These are phyloP conservation scores for Candida silvatica DNA, from an alignment of 805 yeast species.

Conservation along the genomic window DNA sequence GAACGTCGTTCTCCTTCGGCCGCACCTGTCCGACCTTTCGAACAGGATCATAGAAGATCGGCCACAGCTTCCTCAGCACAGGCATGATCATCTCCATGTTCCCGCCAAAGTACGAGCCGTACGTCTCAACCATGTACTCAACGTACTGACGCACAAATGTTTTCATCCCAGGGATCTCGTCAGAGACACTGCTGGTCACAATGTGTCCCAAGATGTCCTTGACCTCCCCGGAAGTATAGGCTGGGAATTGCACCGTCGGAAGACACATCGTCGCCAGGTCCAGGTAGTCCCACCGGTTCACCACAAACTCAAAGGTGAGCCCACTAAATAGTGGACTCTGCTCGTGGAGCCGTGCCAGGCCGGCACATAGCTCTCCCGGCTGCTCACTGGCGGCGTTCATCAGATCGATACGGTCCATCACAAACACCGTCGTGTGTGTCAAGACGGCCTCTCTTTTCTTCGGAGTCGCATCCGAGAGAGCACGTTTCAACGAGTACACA, in stretches of 20 bases:
- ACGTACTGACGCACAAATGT: constrained; percentile 24
- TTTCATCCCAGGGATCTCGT: constrained; percentile 8
- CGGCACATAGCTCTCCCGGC: constrained; percentile 30
- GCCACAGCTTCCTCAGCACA: constrained; percentile 22
- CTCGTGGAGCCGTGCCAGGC: constrained; percentile 36
- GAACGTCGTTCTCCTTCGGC: constrained; percentile 18
- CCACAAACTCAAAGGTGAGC: constrained; percentile 31
- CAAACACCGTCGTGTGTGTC: constrained; percentile 19
- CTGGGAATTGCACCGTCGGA: constrained; percentile 32
- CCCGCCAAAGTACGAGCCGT: constrained; percentile 35
- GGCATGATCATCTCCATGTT: constrained; percentile 29
- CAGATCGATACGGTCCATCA: constrained; percentile 37
- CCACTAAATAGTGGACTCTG: constrained; percentile 23
- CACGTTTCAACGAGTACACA: constrained; percentile 27
- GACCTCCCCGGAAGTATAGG: constrained; percentile 29
- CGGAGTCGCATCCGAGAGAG: constrained; percentile 9
- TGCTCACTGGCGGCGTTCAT: constrained; percentile 22
- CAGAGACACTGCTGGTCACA: constrained; percentile 5
- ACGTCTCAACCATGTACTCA: constrained; percentile 36
- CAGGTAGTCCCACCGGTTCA: constrained; percentile 30
- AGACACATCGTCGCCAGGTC: constrained; percentile 28
- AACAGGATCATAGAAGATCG: constrained; percentile 20
- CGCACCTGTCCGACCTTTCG: constrained; percentile 10
- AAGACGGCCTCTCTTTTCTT: neutral
- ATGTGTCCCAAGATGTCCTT: constrained; percentile 25